Conservation (phyloP, 2,329 filamentous ascomycete species). For the Phaeosphaeriaceae sp. region DNA sequence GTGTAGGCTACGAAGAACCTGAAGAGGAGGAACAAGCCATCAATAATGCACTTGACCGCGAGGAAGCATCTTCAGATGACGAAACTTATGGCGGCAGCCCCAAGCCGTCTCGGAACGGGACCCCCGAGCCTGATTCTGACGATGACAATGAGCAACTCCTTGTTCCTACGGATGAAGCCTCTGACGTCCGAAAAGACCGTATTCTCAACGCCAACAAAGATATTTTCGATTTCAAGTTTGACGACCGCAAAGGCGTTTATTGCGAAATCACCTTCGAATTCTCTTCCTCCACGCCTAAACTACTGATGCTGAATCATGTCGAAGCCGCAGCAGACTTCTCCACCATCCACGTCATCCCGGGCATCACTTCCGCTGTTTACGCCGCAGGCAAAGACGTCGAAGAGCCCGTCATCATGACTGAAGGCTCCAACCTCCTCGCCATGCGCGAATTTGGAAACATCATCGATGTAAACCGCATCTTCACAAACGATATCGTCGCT, state of each 20-base stretch:
- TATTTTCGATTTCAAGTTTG: conserved; percentile 79
- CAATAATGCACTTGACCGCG: conserved; percentile 66
- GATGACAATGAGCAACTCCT: conserved; percentile 30
- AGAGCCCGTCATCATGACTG: conserved; percentile 68
- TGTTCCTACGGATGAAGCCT: conserved; percentile 37
- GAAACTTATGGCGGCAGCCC: conserved; percentile 58
- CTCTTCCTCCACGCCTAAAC: conserved; percentile 78
- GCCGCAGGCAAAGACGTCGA: conserved; percentile 57
- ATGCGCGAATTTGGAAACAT: conserved; percentile 89
- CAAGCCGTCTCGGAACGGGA: conserved; percentile 43
- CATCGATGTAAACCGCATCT: conserved; percentile 83
- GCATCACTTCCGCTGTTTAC: conserved; percentile 73
- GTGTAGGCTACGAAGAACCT: conserved; percentile 87
- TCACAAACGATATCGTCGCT: conserved; percentile 90
- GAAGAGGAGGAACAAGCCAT: conserved; percentile 89
- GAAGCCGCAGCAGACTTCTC: conserved; percentile 79
- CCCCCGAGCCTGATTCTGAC: conserved; percentile 39
- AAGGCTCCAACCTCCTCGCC: conserved; percentile 85
- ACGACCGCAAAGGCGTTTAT: conserved; percentile 73
- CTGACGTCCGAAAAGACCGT: conserved; percentile 41
- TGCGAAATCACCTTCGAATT: conserved; percentile 86
- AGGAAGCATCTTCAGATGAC: conserved; percentile 60
- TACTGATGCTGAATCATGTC: conserved; percentile 90
- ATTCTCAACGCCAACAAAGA: conserved; percentile 60
- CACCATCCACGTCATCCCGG: conserved; percentile 84